Evolutionary conservation across 768 basidiomycete genomes (phyloP), one percentile per base, ranked within the genome.

Genomic region (Pisolithus microcarpus): DNA sequence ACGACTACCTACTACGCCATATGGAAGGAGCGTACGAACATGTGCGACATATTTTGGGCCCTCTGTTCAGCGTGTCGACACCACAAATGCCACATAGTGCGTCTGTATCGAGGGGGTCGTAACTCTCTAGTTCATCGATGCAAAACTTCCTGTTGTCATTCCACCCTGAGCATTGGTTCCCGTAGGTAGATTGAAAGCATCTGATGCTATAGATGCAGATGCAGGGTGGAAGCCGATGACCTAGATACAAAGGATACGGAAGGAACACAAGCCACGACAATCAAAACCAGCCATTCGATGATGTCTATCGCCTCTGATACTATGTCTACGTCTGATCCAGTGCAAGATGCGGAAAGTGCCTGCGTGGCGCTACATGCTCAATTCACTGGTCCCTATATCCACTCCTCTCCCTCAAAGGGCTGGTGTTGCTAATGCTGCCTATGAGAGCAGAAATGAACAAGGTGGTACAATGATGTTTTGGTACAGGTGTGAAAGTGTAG

Each of bases 341-440:
- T 21, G 73, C 34, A 37, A 53, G 11, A 64, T 65, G 43, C 52
- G 53, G 50, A 60, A 7, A 31, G 9, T 7, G 26, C 26, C 26
- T 26, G 26, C 26, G 4, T 26, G 30, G 30, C 30, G 30, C 10
- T 65, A 30, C 64, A 67, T 21, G 83, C 81, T 18, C 74, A 72
- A 51, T 72, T 80, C n/a, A 82, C 81, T 13, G 83, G 84, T 0
- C 72, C 84, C 3, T 79, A 80, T 57, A 84, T 91, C 15, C 84
- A 2, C 87, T 92, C 69, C 72, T 94, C n/a, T 71, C 80, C 18
- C 70, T 82, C n/a, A 82, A 85, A 54, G 75, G 83, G 52, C 75
- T 95, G 8, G 61, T 88, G 48, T 81, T 84, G 10, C 91, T 92
- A 0, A 82, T 78, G 57, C 66, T 93, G 67, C 87, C 90, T 1